Conservation (phyloP, 2,329 filamentous ascomycete genomes). For the Exophiala dermatitidis region DNA sequence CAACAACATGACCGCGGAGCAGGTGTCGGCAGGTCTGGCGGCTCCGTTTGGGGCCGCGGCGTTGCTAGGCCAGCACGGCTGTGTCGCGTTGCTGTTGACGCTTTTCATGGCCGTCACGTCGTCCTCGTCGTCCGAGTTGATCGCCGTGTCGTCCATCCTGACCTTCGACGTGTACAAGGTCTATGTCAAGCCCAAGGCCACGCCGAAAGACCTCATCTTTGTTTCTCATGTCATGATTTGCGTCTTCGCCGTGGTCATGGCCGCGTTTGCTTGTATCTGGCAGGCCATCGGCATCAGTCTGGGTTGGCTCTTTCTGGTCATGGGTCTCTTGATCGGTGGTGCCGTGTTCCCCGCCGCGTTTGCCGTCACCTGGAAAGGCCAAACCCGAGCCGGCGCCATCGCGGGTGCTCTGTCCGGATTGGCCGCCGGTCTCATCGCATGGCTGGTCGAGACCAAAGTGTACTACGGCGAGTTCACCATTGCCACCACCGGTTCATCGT, state of each 20-base stretch:
- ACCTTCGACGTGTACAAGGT: slow-evolving; percentile 85
- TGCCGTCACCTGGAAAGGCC: slow-evolving; percentile 70
- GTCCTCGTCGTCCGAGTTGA: slow-evolving; percentile 72
- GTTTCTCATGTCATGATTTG: slow-evolving; percentile 68
- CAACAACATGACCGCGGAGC: neutral
- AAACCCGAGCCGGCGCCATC: slow-evolving; percentile 66
- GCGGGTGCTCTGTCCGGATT: slow-evolving; percentile 65
- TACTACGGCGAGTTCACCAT: slow-evolving; percentile 63
- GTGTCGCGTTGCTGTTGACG: slow-evolving; percentile 67
- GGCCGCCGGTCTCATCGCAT: slow-evolving; percentile 60
- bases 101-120: slow-evolving; percentile 88
- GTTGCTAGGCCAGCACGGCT: slow-evolving; percentile 70
- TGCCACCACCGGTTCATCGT: slow-evolving; percentile 65
- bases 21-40: neutral
- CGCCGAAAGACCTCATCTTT: slow-evolving; percentile 67
- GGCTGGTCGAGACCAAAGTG: slow-evolving; percentile 67
- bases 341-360: slow-evolving; percentile 75
- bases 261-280: slow-evolving; percentile 42
- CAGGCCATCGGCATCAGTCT: slow-evolving; percentile 10
- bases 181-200: slow-evolving; percentile 71
- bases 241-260: slow-evolving; percentile 70
- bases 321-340: slow-evolving; percentile 81
- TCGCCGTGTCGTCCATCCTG: slow-evolving; percentile 78
- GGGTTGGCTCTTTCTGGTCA: slow-evolving; percentile 39
- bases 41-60: neutral